Percentiles rank a stretch among this genome's conserved stretches.
Evolutionary conservation across 2,329 filamentous ascomycete genomes (phyloP).

Genomic region (Pseudogymnoascus sp.): DNA sequence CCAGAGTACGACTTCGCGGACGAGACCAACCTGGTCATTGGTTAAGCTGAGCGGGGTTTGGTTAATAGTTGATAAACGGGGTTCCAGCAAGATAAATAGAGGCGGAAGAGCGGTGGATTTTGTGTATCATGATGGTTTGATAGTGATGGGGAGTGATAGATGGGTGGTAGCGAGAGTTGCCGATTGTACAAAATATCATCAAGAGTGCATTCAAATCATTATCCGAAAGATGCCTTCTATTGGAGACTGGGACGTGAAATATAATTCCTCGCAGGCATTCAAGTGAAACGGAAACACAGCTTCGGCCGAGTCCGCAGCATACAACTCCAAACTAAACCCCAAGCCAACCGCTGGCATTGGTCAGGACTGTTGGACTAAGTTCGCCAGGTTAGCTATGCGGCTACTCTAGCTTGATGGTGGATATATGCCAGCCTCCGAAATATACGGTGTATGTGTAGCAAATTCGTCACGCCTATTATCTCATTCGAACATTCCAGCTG

Average conservation of each 20-base stretch:
- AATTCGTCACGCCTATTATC: neutral
- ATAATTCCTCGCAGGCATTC: neutral
- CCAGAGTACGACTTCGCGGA: constrained; percentile 88
- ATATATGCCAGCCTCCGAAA: neutral
- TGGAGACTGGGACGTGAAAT: neutral
- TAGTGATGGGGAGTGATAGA: constrained; percentile 11
- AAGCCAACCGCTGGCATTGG: neutral
- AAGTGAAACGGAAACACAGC: neutral
- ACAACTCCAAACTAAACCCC: neutral
- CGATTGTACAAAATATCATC: constrained; percentile 13
- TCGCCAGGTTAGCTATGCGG: neutral
- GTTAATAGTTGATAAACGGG: constrained; percentile 9
- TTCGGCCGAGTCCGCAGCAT: neutral
- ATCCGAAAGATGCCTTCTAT: neutral
- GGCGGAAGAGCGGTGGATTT: constrained; percentile 20
- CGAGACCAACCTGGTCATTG: constrained; percentile 83
- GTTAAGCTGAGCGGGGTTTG: constrained; percentile 50
- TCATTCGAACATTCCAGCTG: too few species aligned
- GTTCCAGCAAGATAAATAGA: constrained; percentile 28
- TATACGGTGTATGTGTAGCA: neutral
- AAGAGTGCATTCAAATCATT: constrained; percentile 10
- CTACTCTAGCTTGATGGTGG: neutral
- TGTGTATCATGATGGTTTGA: constrained; percentile 12
- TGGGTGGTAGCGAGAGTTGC: constrained; percentile 10
- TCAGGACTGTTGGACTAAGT: neutral